Evolutionary conservation across 345 rosid genomes (phyloP), one percentile per base, ranked within the genome.

Genomic region (Abelmoschus esculentus): DNA sequence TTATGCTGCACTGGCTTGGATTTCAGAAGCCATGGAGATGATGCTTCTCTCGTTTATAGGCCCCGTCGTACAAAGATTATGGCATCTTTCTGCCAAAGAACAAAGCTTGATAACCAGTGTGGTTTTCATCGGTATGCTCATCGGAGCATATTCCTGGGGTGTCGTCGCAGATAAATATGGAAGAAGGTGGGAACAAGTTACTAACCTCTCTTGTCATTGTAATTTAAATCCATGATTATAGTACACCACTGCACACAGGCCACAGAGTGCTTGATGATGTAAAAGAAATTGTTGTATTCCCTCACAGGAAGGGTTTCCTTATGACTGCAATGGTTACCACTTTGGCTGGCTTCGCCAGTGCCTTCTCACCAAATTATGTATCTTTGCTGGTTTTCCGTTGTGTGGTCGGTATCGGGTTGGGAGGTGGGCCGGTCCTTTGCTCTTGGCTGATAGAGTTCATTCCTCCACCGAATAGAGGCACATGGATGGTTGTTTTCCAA

Each of bases 21-120:
- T 86, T 71, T 92, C 90, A 7, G 98, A 93, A 67, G 98, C 98
- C 5, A 93, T 93, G 98, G 97, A 93, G 74, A 82, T 90, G 90
- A 93, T 93, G 98, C 90, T 93, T 28, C 92, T 93, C 36, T 93
- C 97, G 26, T 90, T 86, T 73, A 72, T 93, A 1, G 98, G 98
- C 55, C 92, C 97, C 17, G 91, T 90, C 36, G 90, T 93, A 64
- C 86, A 87, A 75, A 77, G 86, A 13, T 52, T 73, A 0, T 93
- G 98, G 98, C 77, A 56, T 70, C 96, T 93, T 74, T 81, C 93
- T 74, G 69, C 98, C 14, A 76, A 77, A 28, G 78, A 89, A 70
- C 92, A 93, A 74, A 89, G 93, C 80, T 74, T 87, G 0, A 83
- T 93, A 18, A 85, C 96, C 59, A 90, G 84, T 26, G 86, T 84